Evolutionary conservation across 768 basidiomycete genomes (phyloP).

Genomic region (Tylopilus sp.): DNA sequence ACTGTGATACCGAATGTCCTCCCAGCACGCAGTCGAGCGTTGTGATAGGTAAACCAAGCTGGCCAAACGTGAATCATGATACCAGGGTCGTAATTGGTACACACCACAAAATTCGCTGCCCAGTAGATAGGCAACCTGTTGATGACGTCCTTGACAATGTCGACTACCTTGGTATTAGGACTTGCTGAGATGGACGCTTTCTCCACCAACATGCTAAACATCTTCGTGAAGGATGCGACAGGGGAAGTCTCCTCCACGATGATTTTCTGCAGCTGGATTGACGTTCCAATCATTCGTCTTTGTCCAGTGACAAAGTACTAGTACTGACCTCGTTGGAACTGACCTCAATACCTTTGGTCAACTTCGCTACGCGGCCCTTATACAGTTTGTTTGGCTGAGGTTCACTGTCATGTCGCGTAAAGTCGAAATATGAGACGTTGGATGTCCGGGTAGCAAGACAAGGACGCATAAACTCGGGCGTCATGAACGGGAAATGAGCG

Average conservation of each 20-base stretch:
- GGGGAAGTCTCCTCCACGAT: slow-evolving; percentile 15
- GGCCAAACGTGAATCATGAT: background rate
- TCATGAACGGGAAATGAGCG: slow-evolving; percentile 80
- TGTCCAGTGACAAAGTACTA: background rate
- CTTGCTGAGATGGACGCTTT: slow-evolving; percentile 9
- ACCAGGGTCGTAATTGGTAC: slow-evolving; percentile 15
- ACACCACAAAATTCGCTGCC: slow-evolving; percentile 55
- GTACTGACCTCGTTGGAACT: slow-evolving; percentile 12
- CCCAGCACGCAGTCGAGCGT: slow-evolving; percentile 37
- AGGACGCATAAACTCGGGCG: slow-evolving; percentile 42
- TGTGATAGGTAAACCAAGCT: slow-evolving; percentile 32
- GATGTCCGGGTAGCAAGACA: slow-evolving; percentile 40
- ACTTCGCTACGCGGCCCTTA: slow-evolving; percentile 14
- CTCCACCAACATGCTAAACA: slow-evolving; percentile 8
- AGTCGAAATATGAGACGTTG: slow-evolving; percentile 48
- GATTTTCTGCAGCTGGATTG: slow-evolving; percentile 8
- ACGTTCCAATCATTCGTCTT: background rate
- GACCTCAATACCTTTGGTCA: slow-evolving; percentile 8
- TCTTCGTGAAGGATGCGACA: slow-evolving; percentile 7
- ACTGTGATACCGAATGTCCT: slow-evolving; percentile 37
- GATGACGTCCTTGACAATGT: slow-evolving; percentile 66
- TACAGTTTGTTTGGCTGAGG: slow-evolving; percentile 7
- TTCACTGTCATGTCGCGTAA: slow-evolving; percentile 40
- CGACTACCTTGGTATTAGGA: slow-evolving; percentile 34
- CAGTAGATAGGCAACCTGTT: slow-evolving; percentile 60